Conservation (phyloP, 2,329 filamentous ascomycete genomes). For the Fusarium decemcellulare region DNA sequence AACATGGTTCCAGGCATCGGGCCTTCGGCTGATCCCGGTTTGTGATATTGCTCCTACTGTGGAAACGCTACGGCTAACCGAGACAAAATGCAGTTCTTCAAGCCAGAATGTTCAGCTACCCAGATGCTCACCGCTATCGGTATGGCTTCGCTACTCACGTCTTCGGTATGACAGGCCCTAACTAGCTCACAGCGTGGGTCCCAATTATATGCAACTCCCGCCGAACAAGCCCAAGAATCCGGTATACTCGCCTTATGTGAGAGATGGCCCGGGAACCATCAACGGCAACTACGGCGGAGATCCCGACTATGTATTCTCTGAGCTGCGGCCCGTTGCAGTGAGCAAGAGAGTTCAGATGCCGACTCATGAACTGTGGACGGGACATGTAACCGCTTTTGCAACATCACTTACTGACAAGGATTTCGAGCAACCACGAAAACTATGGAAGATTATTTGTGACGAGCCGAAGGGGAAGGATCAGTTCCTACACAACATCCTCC, state of each 20-base stretch:
- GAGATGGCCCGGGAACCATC: slow-evolving; percentile 43
- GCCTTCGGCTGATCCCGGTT: slow-evolving; percentile 70
- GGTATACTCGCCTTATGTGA: slow-evolving; percentile 43
- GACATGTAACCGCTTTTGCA: slow-evolving; percentile 36
- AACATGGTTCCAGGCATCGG: slow-evolving; percentile 76
- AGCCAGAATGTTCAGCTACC: slow-evolving; percentile 72
- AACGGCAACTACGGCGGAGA: slow-evolving; percentile 48
- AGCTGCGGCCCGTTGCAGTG: slow-evolving; percentile 59
- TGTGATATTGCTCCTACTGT: background rate
- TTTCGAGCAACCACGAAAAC: slow-evolving; percentile 39
- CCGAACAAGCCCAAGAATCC: slow-evolving; percentile 40
- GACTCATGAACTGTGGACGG: slow-evolving; percentile 39
- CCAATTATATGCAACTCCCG: slow-evolving; percentile 66
- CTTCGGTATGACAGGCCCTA: background rate
- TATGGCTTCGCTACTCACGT: background rate
- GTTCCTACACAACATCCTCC: slow-evolving; percentile 41
- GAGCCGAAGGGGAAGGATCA: slow-evolving; percentile 35
- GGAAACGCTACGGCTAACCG: background rate
- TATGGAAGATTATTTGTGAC: slow-evolving; percentile 42
- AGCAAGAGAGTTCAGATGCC: slow-evolving; percentile 39
- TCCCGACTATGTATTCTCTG: slow-evolving; percentile 44
- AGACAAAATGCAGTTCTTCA: slow-evolving; percentile 61
- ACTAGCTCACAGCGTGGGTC: slow-evolving; percentile 61
- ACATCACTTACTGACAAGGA: slow-evolving; percentile 33
- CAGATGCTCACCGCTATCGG: slow-evolving; percentile 72